phyloP scores from a whole-genome alignment of 768 basidiomycete species.

The Lactifluus echinatus region DNA sequence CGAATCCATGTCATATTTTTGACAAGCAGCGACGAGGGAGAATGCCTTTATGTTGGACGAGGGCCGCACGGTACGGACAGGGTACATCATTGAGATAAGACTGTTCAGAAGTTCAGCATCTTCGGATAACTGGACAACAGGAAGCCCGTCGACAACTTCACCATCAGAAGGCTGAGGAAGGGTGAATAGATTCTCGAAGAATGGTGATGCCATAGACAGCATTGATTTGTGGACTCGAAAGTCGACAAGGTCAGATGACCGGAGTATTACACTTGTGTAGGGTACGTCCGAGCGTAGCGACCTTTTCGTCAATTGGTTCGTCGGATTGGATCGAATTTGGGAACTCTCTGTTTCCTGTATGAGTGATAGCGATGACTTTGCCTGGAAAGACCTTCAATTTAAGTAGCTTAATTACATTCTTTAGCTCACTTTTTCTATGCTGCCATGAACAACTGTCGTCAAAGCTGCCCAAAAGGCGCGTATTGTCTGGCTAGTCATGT shows the following conservation, averaged over 20 bases:
- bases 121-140: not conserved
- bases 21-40: constrained; percentile 14
- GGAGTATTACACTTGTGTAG: not conserved
- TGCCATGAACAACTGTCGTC: not conserved
- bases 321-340: not conserved
- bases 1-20: constrained; percentile 22
- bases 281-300: not conserved
- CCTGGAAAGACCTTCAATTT: not conserved
- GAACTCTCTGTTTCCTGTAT: not conserved
- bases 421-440: not conserved
- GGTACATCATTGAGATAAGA: not conserved
- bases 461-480: not conserved
- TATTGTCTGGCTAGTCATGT: not conserved
- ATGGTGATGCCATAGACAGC: not conserved
- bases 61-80: not conserved
- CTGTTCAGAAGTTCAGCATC: not conserved
- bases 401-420: not conserved
- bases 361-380: not conserved
- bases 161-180: not conserved
- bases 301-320: not conserved
- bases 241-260: not conserved
- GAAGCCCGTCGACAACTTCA: not conserved
- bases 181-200: not conserved
- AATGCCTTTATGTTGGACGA: not conserved
- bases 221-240: constrained; percentile 1